phyloP scores from a whole-genome alignment of 1,284 basidiomycete species.

The Cryptococcus maquisensis region DNA sequence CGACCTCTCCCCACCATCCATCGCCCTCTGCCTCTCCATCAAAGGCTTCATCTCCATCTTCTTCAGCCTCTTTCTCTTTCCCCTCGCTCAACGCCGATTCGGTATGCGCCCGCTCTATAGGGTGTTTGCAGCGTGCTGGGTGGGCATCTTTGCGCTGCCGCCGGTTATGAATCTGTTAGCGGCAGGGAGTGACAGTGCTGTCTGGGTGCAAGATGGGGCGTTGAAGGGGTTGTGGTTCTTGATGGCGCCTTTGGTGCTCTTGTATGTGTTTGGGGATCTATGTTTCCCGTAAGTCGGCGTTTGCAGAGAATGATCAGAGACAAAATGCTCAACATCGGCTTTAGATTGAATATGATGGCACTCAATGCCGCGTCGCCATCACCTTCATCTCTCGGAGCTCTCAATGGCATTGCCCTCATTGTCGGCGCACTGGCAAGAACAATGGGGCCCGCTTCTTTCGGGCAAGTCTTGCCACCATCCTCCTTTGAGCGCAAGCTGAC shows the following conservation, averaged over 20 bases:
- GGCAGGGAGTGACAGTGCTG: neutral
- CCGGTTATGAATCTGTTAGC: constrained; percentile 22
- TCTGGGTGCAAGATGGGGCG: constrained; percentile 15
- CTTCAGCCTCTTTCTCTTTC: constrained; percentile 17
- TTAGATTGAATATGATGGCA: constrained; percentile 13
- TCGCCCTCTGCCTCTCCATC: constrained; percentile 18
- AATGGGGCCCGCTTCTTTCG: constrained; percentile 17
- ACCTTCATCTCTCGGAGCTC: constrained; percentile 12
- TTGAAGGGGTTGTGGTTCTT: constrained; percentile 16
- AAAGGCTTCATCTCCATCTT: constrained; percentile 18
- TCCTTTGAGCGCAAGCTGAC: neutral
- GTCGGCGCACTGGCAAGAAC: constrained; percentile 16
- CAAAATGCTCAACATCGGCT: neutral
- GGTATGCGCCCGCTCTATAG: constrained; percentile 14
- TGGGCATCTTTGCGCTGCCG: constrained; percentile 12
- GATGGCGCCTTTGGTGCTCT: constrained; percentile 18
- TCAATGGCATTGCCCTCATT: constrained; percentile 18
- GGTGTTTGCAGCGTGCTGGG: constrained; percentile 17
- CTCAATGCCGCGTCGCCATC: constrained; percentile 12
- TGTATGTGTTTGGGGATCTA: constrained; percentile 22
- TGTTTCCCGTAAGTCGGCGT: constrained; percentile 17
- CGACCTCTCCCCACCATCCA: constrained; percentile 12
- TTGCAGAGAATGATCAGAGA: too few relatives aligned
- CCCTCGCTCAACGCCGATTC: constrained; percentile 12
- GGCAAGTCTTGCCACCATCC: constrained; percentile 9